Evolutionary conservation across 352 stramenopile species (phyloP).

Genomic region (Globisporangium carolinianum): DNA sequence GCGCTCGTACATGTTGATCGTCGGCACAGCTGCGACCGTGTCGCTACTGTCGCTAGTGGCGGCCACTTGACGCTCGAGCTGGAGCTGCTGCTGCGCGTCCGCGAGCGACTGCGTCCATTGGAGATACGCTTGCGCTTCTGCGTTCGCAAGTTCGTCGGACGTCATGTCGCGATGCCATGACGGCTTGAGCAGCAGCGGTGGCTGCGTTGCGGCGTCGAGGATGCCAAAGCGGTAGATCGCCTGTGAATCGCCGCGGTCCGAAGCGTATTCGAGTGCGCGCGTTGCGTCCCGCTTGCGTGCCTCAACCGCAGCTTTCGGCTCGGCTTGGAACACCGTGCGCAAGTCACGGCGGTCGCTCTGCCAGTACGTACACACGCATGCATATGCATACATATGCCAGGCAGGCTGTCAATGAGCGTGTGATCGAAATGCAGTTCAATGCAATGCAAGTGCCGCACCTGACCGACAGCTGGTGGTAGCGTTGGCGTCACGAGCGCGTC

Average conservation of each 20-base stretch:
- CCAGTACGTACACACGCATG: background rate
- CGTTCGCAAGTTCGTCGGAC: constrained; percentile 43
- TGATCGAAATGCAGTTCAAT: background rate
- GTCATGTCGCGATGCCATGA: constrained; percentile 62
- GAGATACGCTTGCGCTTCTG: constrained; percentile 48
- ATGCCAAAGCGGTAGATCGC: constrained; percentile 67
- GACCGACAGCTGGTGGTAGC: background rate
- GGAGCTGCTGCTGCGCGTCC: constrained; percentile 22
- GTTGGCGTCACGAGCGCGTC: background rate
- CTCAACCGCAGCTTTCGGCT: constrained; percentile 49
- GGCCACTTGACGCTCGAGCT: constrained; percentile 1
- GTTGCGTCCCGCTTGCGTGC: constrained; percentile 67
- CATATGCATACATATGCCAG: background rate
- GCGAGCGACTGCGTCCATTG: constrained; percentile 51
- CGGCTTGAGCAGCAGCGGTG: constrained; percentile 56
- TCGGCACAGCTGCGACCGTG: background rate
- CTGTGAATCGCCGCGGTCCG: constrained; percentile 59
- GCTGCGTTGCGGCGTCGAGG: constrained; percentile 47
- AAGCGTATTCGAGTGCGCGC: constrained; percentile 43
- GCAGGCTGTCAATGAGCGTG: too few relatives aligned
- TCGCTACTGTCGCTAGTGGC: background rate
- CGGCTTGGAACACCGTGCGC: constrained; percentile 60
- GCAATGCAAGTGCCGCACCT: background rate
- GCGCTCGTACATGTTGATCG: constrained; percentile 70
- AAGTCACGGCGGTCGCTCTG: constrained; percentile 41